phyloP scores from a whole-genome alignment of 768 basidiomycete genomes.

The Xanthoconium stramineum region DNA sequence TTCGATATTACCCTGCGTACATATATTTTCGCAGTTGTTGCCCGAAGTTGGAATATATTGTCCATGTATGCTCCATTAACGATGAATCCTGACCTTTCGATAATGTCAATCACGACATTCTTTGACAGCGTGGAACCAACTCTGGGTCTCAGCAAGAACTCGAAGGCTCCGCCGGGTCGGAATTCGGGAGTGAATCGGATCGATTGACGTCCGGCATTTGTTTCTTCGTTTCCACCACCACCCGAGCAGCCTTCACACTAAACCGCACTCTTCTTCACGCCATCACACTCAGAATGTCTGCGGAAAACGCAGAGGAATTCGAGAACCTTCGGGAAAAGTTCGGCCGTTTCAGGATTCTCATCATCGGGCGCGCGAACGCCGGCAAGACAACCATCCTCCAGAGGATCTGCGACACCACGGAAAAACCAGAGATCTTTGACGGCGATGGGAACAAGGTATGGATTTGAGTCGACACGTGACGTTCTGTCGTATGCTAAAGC shows the following conservation, averaged over 20 bases:
- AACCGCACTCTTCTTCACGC: not conserved
- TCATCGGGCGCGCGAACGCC: not conserved
- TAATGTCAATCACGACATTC: too few species aligned
- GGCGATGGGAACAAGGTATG: not conserved
- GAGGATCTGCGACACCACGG: constrained; percentile 1
- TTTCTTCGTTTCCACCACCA: too few species aligned
- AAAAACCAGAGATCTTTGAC: constrained; percentile 4
- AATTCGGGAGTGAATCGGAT: too few species aligned
- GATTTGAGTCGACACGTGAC: accelerated
- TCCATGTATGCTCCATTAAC: not conserved
- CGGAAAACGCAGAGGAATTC: not conserved
- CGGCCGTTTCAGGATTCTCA: too few species aligned
- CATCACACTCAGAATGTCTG: not conserved
- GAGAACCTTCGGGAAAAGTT: not conserved
- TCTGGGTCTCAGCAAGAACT: too few species aligned
- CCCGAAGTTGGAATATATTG: not conserved
- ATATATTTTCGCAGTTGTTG: not conserved
- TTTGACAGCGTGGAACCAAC: too few species aligned
- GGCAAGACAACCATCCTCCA: constrained; percentile 6
- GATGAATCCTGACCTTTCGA: too few species aligned
- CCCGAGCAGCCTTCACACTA: too few species aligned
- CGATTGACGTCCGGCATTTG: too few species aligned
- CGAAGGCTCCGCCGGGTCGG: too few species aligned
- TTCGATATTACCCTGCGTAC: not conserved
- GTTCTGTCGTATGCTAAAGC: not conserved